Conservation (phyloP, 1,284 basidiomycete species). For the Papiliotrema terrestris region DNA sequence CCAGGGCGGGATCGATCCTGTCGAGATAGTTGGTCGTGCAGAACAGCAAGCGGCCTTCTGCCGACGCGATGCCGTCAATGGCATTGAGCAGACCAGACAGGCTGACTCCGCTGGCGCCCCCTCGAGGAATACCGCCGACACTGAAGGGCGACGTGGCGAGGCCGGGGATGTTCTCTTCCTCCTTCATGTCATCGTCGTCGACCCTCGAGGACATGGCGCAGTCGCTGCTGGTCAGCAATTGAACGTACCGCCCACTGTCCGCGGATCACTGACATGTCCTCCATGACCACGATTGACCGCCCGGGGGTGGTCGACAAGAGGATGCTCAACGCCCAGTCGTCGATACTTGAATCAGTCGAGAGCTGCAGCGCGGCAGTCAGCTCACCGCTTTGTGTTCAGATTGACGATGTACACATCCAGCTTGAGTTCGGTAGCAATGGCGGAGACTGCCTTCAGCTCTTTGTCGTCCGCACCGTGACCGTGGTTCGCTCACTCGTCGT, state of each 20-base stretch:
- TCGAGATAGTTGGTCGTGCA: constrained; percentile 71
- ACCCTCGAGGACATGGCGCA: neutral
- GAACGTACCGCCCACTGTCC: too few relatives aligned
- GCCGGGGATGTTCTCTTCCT: neutral
- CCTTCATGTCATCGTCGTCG: neutral
- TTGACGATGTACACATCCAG: neutral
- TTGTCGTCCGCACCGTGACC: neutral
- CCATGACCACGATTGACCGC: too few relatives aligned
- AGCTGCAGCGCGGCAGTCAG: neutral
- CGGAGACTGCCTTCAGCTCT: neutral
- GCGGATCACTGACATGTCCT: too few relatives aligned
- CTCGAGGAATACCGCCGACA: too few relatives aligned
- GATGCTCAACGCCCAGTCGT: too few relatives aligned
- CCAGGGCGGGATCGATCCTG: constrained; percentile 73
- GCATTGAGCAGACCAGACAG: constrained; percentile 77
- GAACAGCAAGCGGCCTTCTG: constrained; percentile 75
- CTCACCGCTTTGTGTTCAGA: neutral
- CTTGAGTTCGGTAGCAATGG: neutral
- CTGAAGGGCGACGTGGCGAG: too few relatives aligned
- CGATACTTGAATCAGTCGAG: too few relatives aligned
- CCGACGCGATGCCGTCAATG: constrained; percentile 78
- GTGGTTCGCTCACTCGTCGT: neutral
- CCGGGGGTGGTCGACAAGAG: too few relatives aligned
- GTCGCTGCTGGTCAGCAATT: neutral
- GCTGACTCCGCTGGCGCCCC: constrained; percentile 49